phyloP scores from a whole-genome alignment of 345 rosid genomes.

The Sonneratia alba region DNA sequence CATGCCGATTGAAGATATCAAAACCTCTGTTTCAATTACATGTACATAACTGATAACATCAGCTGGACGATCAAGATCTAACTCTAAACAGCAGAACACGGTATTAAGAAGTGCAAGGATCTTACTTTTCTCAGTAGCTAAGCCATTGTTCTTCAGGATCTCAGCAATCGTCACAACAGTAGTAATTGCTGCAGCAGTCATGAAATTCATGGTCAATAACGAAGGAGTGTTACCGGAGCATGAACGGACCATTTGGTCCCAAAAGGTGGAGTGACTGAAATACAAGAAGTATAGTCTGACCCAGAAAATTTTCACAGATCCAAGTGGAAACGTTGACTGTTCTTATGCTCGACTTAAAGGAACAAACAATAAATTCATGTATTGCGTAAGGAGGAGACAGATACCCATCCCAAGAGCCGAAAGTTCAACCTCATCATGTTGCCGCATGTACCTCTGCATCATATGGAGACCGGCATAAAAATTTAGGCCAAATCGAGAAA shows the following conservation, averaged over 20 bases:
- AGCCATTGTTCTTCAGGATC: conserved; percentile 82
- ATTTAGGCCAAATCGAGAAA: conserved; percentile 1
- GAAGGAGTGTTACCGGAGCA: no score
- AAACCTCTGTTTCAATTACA: conserved; percentile 38
- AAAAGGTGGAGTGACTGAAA: background rate
- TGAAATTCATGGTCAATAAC: background rate
- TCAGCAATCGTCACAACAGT: conserved; percentile 78
- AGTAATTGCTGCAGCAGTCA: conserved; percentile 41
- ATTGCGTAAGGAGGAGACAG: background rate
- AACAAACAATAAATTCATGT: background rate
- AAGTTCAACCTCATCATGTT: conserved; percentile 79
- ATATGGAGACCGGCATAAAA: background rate
- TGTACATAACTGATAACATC: background rate
- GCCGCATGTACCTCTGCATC: conserved; percentile 78
- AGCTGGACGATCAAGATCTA: background rate
- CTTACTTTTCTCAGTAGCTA: conserved; percentile 82
- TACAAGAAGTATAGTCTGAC: background rate
- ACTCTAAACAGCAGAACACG: background rate
- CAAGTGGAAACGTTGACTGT: background rate
- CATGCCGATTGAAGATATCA: conserved; percentile 78
- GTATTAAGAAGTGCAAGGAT: background rate
- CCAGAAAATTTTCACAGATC: background rate
- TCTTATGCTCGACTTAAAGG: background rate
- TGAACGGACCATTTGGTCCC: no score
- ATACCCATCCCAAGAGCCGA: conserved; percentile 98